phyloP scores from a whole-genome alignment of 495 filamentous ascomycete species.

The Entonaema liquescens region DNA sequence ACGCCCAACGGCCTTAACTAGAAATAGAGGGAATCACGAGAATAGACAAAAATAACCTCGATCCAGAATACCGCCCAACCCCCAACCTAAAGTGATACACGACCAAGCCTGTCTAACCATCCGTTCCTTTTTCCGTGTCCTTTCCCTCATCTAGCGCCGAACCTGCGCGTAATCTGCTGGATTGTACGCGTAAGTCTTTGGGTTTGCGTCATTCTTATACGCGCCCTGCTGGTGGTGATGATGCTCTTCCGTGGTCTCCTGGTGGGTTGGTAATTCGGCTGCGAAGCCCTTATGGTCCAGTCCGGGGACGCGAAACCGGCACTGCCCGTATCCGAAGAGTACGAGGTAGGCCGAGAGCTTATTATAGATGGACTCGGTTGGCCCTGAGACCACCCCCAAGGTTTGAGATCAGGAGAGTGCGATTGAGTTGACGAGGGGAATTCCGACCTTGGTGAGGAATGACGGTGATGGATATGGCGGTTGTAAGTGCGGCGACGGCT shows the following conservation, averaged over 20 bases:
- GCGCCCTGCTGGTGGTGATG: conserved; percentile 36
- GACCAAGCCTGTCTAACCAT: conserved; percentile 5
- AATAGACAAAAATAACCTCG: not conserved
- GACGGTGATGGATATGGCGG: conserved; percentile 33
- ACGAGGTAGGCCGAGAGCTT: conserved; percentile 48
- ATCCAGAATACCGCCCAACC: conserved; percentile 14
- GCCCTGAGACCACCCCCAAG: conserved; percentile 43
- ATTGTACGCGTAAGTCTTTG: conserved; percentile 50
- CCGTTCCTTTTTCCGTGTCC: not conserved
- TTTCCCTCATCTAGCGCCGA: conserved; percentile 11
- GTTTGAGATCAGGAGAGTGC: conserved; percentile 39
- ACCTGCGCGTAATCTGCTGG: conserved; percentile 54
- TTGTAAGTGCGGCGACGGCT: conserved; percentile 39
- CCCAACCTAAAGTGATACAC: conserved; percentile 3
- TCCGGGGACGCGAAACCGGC: conserved; percentile 44
- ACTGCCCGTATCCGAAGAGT: conserved; percentile 41
- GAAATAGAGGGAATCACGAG: conserved; percentile 8
- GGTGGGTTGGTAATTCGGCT: conserved; percentile 48
- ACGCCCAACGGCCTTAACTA: conserved; percentile 20
- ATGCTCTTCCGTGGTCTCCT: conserved; percentile 54
- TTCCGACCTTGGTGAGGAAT: conserved; percentile 36
- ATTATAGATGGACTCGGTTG: conserved; percentile 44
- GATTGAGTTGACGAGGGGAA: conserved; percentile 48
- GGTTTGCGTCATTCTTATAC: conserved; percentile 37
- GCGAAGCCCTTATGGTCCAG: conserved; percentile 51